Percentiles rank a stretch among this genome's conserved stretches.
phyloP scores from a whole-genome alignment of 805 yeast genomes.

The Wickerhamomyces rabaulensis region DNA sequence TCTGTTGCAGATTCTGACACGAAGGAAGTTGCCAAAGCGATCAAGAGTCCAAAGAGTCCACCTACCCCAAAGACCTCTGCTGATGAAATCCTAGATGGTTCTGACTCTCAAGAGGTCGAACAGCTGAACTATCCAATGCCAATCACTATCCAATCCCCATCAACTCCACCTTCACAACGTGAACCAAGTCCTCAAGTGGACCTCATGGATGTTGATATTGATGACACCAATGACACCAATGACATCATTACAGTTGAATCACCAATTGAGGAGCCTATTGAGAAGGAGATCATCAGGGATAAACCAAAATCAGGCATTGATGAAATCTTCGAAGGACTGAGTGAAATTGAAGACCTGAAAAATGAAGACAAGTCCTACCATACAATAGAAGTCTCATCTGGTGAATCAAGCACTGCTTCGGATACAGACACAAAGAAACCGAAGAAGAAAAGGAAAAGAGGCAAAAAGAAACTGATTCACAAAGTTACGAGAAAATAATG shows the following conservation, averaged over 20 bases:
- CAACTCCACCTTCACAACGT: background rate
- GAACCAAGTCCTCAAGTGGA: background rate
- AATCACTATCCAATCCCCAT: background rate
- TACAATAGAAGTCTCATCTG: background rate
- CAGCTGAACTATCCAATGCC: background rate
- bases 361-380: background rate
- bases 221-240: background rate
- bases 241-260: background rate
- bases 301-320: background rate
- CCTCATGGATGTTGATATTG: background rate
- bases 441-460: background rate
- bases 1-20: background rate
- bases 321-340: background rate
- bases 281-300: no score
- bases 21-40: background rate
- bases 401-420: background rate
- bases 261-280: background rate
- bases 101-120: background rate
- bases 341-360: background rate
- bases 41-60: no score
- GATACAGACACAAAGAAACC: background rate
- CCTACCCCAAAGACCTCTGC: no score
- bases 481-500: background rate
- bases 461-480: background rate
- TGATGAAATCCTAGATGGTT: background rate